Conservation (phyloP, 805 yeast genomes). For the Dipodascus geniculatus region DNA sequence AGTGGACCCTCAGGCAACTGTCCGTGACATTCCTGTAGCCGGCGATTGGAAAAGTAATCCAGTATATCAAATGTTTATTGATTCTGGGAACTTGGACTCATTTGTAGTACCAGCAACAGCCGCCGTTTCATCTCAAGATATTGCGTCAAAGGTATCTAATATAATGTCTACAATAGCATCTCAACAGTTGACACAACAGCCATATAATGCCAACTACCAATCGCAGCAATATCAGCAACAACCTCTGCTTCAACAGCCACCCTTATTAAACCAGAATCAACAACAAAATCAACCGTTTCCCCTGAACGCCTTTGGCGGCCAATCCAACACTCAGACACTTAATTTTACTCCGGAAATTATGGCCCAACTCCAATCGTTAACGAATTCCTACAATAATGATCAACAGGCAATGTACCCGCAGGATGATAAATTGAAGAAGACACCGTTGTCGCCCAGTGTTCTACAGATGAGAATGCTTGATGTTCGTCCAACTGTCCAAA, state of each 20-base stretch:
- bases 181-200: neutral
- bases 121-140: neutral
- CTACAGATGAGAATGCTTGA: slow-evolving; percentile 3
- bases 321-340: neutral
- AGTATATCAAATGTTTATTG: neutral
- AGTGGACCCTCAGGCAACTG: neutral
- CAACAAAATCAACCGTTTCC: neutral
- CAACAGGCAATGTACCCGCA: neutral
- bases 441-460: neutral
- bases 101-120: neutral
- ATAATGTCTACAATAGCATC: neutral
- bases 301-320: neutral
- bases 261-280: no score
- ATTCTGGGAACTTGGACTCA: neutral
- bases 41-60: neutral
- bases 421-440: neutral
- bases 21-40: neutral
- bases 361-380: neutral
- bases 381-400: neutral
- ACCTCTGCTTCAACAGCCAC: no score
- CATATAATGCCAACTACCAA: no score
- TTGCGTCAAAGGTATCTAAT: neutral
- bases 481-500: slow-evolving; percentile 8
- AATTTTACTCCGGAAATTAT: neutral
- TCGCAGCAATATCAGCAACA: neutral